A percentile compares a stretch with the other conserved stretches of the same genome.
These are phyloP conservation scores for Alternaria gansuensis DNA, from an alignment of 2,329 filamentous ascomycete genomes.

Conservation along the genomic window DNA sequence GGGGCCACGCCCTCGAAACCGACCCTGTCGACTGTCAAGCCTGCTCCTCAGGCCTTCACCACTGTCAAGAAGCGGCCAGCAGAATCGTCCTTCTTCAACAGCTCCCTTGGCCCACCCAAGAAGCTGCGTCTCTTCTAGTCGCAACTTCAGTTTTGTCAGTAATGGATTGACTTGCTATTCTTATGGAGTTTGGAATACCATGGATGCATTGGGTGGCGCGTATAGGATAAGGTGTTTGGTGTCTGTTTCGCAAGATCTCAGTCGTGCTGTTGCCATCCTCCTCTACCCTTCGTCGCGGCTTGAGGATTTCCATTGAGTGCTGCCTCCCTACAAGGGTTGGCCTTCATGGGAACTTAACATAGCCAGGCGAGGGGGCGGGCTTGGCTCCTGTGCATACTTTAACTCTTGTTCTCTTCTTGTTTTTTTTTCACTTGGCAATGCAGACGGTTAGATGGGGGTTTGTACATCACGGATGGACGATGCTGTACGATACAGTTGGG, in stretches of 20 bases:
- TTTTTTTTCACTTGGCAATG: background rate
- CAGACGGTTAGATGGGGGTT: background rate
- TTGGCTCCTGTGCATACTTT: constrained; percentile 9
- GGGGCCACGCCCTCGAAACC: constrained; percentile 36
- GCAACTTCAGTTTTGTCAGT: background rate
- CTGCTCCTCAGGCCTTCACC: constrained; percentile 24
- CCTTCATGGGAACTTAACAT: constrained; percentile 31
- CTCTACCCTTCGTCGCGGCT: constrained; percentile 23
- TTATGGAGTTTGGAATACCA: constrained; percentile 14
- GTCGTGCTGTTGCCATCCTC: constrained; percentile 5
- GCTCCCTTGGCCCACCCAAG: constrained; percentile 38
- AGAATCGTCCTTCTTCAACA: constrained; percentile 28
- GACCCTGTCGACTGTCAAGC: constrained; percentile 29
- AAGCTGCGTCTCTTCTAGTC: constrained; percentile 37
- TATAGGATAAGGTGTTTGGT: background rate
- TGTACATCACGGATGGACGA: constrained; percentile 11
- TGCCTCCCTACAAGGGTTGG: constrained; percentile 29
- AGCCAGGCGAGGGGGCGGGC: constrained; percentile 26
- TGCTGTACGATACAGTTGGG: constrained; percentile 18
- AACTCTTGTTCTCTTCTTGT: background rate
- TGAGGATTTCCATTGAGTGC: constrained; percentile 29
- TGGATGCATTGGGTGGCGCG: constrained; percentile 6
- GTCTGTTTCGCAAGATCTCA: constrained; percentile 6
- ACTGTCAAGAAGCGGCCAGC: constrained; percentile 36
- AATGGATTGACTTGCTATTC: constrained; percentile 1